Percentiles rank a stretch among this genome's conserved stretches.
These are phyloP conservation scores for Trichopus zeylanicus DNA, from an alignment of 116 monocot genomes.

Conservation along the genomic window DNA sequence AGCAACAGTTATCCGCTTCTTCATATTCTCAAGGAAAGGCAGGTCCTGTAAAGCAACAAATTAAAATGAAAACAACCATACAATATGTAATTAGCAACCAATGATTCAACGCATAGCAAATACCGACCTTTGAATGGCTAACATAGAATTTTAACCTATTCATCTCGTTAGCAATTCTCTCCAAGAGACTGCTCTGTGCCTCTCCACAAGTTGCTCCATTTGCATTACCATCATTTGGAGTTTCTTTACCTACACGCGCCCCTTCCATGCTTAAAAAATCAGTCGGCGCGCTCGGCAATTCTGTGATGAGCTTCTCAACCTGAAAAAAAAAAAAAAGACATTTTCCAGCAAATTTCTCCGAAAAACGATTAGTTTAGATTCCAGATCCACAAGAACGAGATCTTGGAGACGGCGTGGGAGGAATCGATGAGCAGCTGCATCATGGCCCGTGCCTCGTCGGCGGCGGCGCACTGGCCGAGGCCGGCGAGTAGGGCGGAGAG, in stretches of 20 bases:
- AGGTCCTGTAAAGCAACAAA: constrained; percentile 85
- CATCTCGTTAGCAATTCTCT: constrained; percentile 99
- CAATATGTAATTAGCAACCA: no score
- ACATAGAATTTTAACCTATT: constrained; percentile 86
- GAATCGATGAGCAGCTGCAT: constrained; percentile 86
- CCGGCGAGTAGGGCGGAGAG: constrained; percentile 51
- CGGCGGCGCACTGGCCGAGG: constrained; percentile 59
- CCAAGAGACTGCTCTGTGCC: constrained; percentile 88
- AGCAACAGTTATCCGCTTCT: constrained; percentile 80
- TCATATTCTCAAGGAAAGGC: constrained; percentile 93
- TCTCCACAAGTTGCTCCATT: constrained; percentile 46
- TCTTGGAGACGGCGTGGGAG: constrained; percentile 93
- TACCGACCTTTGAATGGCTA: constrained; percentile 71
- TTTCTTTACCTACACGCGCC: constrained; percentile 20
- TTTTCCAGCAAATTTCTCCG: no score
- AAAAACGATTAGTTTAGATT: no score
- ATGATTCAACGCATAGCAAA: no score
- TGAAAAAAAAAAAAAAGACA: constrained; percentile 24
- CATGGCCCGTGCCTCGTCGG: constrained; percentile 61
- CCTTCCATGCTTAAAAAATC: constrained; percentile 30
- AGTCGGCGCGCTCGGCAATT: constrained; percentile 47
- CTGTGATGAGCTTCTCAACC: constrained; percentile 94
- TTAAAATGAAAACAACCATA: constrained; percentile 5
- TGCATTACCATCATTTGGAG: constrained; percentile 19
- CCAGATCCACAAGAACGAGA: no score